A percentile compares a stretch with the other conserved stretches of the same genome.
Evolutionary conservation across 306 rosid genomes (phyloP).

Genomic region (Lathyrus sativus): DNA sequence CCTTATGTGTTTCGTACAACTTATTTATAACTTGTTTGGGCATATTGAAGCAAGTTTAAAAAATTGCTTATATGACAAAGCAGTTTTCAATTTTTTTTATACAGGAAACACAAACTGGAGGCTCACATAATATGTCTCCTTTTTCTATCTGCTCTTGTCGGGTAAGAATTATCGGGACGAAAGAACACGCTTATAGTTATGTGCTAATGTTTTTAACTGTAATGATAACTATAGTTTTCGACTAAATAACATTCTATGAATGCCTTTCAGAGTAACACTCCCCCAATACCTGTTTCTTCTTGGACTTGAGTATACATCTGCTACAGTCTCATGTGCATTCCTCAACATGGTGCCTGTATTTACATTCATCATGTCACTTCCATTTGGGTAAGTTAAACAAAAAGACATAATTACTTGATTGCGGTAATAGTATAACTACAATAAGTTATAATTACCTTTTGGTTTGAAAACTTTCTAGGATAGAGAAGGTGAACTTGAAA

Average conservation of each 20-base stretch:
- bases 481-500: constrained; percentile 68
- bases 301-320: constrained; percentile 79
- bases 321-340: constrained; percentile 85
- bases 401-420: not conserved
- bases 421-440: constrained; percentile 9
- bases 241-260: constrained; percentile 13
- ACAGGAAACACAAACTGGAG: constrained; percentile 63
- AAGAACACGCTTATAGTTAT: not conserved
- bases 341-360: constrained; percentile 78
- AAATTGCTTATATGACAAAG: too few relatives aligned
- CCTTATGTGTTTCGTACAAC: not conserved
- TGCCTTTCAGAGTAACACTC: constrained; percentile 62
- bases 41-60: not conserved
- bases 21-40: not conserved
- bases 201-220: not conserved
- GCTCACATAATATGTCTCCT: constrained; percentile 52
- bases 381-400: constrained; percentile 63
- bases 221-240: not conserved
- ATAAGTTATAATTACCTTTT: not conserved
- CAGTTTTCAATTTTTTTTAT: constrained; percentile 5
- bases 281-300: constrained; percentile 68
- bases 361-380: constrained; percentile 76
- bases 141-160: constrained; percentile 75
- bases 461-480: constrained; percentile 46
- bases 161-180: constrained; percentile 51